These are phyloP conservation scores for Psilocybe cyanescens DNA, from an alignment of 768 basidiomycete species.

Conservation along the genomic window DNA sequence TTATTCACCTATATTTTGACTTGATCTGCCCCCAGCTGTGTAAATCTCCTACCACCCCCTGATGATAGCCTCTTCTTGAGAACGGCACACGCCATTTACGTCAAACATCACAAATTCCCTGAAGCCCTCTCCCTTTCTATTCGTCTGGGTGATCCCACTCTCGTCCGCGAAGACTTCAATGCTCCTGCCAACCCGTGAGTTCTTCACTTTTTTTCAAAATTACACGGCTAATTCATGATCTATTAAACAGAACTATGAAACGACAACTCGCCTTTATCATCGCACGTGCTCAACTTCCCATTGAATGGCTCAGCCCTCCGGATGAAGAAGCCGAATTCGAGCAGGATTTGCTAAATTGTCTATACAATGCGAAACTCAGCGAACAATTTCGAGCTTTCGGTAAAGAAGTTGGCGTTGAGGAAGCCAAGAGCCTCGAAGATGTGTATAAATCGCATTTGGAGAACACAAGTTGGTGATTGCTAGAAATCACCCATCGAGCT, in stretches of 20 bases:
- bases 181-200: slow-evolving; percentile 87
- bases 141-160: slow-evolving; percentile 75
- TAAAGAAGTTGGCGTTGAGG: slow-evolving; percentile 88
- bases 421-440: slow-evolving; percentile 92
- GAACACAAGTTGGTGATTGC: slow-evolving; percentile 64
- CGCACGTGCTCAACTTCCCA: slow-evolving; percentile 87
- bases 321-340: slow-evolving; percentile 59
- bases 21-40: slow-evolving; percentile 57
- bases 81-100: slow-evolving; percentile 88
- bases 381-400: slow-evolving; percentile 88
- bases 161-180: slow-evolving; percentile 87
- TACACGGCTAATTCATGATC: background rate
- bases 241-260: slow-evolving; percentile 72
- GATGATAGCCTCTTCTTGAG: slow-evolving; percentile 90
- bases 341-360: slow-evolving; percentile 79
- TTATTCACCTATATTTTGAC: slow-evolving; percentile 3
- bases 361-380: slow-evolving; percentile 87
- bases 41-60: slow-evolving; percentile 88
- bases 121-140: slow-evolving; percentile 90
- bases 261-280: slow-evolving; percentile 94
- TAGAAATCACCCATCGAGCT: background rate
- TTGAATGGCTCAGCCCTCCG: slow-evolving; percentile 83
- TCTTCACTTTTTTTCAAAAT: slow-evolving; percentile 31
- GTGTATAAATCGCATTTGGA: slow-evolving; percentile 98
- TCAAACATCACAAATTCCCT: slow-evolving; percentile 84